Evolutionary conservation across 768 basidiomycete genomes (phyloP).

Genomic region (Agaricus blazei): DNA sequence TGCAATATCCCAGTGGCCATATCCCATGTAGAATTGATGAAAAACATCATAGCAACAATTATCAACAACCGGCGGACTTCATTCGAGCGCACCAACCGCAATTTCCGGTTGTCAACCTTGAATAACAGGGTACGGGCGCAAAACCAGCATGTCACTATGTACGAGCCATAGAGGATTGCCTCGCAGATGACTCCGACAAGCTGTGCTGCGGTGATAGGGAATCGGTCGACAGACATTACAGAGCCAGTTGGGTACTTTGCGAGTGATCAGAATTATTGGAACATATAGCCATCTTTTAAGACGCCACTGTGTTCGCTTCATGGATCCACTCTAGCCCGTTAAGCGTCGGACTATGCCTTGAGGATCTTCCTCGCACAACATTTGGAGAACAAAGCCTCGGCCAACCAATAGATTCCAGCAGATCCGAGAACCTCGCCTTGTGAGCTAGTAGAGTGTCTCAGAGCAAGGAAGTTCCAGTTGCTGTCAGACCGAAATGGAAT

Average conservation of each 20-base stretch:
- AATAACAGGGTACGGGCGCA: neutral
- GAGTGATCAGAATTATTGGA: neutral
- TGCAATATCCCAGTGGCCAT: neutral
- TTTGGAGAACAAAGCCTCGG: too few relatives aligned
- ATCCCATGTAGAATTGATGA: conserved; percentile 1
- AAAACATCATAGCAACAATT: neutral
- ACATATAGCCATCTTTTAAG: neutral
- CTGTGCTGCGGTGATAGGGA: conserved; percentile 3
- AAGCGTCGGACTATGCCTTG: too few relatives aligned
- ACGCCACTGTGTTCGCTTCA: neutral
- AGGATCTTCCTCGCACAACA: too few relatives aligned
- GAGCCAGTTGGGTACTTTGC: neutral
- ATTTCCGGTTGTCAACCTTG: neutral
- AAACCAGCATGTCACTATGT: neutral
- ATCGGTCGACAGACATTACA: neutral
- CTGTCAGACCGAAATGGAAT: too few relatives aligned
- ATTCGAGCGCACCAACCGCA: neutral
- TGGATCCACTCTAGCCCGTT: neutral
- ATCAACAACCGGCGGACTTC: conserved; percentile 5
- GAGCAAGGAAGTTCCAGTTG: too few relatives aligned
- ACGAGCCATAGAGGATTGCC: conserved; percentile 5
- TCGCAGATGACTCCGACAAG: conserved; percentile 8
- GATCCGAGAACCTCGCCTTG: too few relatives aligned
- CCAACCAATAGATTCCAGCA: too few relatives aligned
- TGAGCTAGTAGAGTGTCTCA: too few relatives aligned